Base-by-base conservation (phyloP, 345 rosid species). In the Eucalyptus victrix region DNA sequence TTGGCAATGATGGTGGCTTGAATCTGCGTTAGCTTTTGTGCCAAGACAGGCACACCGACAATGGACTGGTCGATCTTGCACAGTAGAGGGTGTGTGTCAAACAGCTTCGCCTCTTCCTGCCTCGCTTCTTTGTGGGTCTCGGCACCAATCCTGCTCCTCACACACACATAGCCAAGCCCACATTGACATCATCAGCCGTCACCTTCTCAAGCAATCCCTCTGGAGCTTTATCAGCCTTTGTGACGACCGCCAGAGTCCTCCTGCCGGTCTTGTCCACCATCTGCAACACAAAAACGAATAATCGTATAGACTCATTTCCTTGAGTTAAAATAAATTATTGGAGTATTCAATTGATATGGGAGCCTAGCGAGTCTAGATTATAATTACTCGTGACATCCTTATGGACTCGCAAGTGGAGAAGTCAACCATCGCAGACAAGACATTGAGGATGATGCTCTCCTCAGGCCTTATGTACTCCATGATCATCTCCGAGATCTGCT, bases 331-430 rank as follows among this genome's bases (percentile, higher is more conserved):
- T 62, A 13, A 62, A 62, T 62, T 30, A 62, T 62, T 62, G 34
- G 34, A 62, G 72, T 6, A 62, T 62, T 62, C 72, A 62, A 62
- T 62, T 13, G 18, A 30, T 15, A 0, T 13, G 34, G 34, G 34
- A 62, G 72, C 34, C 34, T 13, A 12, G 72, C 72, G 34, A 13
- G 72, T 62, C 34, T 62, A 62, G 19, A 65, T 3, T 65, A 16
- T 65, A n/a, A 16, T 65, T 65, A 30, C 72, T 15, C 0, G 72
- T 5, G 97, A 94, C 97, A 93, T 95, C 18, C 92, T 76, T 5
- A 95, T 94, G 14, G 95, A 94, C 49, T 95, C 95, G 51, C 95
- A 95, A 1, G 94, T 94, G 0, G 93, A 47, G 88, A 95, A 95
- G 49, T 95, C 95, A 2, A 91, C 94, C 0, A 92, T 88, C 0